A percentile compares a stretch with the other conserved stretches of the same genome.
Evolutionary conservation across 164 flowering plant genomes (phyloP).

Genomic region (Magnolia officinalis): DNA sequence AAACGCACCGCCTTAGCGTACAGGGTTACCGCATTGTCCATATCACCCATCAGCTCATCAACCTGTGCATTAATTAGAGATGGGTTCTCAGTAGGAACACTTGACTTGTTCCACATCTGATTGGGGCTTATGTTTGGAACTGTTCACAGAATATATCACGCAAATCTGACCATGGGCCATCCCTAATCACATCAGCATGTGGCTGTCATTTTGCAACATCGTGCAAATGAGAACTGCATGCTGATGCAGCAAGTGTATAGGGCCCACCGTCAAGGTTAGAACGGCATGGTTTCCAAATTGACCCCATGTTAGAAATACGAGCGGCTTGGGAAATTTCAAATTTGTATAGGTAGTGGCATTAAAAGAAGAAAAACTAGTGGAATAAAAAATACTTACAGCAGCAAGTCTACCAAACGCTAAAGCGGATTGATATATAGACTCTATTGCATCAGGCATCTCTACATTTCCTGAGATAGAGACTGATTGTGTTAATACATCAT

Average conservation of each 20-base stretch:
- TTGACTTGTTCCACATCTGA: background rate
- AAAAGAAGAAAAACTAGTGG: too few species aligned
- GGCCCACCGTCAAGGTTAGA: too few species aligned
- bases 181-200: too few species aligned
- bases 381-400: constrained; percentile 57
- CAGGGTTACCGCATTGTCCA: constrained; percentile 50
- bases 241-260: too few species aligned
- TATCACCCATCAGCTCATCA: constrained; percentile 76
- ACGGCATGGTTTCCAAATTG: too few species aligned
- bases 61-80: constrained; percentile 37
- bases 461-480: constrained; percentile 45
- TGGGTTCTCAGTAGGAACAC: background rate
- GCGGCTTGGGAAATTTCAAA: too few species aligned
- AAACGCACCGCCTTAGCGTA: constrained; percentile 78
- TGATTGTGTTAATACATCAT: background rate
- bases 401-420: constrained; percentile 77
- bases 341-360: too few species aligned
- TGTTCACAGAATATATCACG: background rate
- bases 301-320: too few species aligned
- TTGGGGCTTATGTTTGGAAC: background rate
- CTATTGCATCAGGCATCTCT: constrained; percentile 98
- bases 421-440: constrained; percentile 83
- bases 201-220: too few species aligned
- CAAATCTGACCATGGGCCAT: too few species aligned
- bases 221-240: too few species aligned